Conservation (phyloP, 1,284 basidiomycete species). For the Sporisorium graminicola region DNA sequence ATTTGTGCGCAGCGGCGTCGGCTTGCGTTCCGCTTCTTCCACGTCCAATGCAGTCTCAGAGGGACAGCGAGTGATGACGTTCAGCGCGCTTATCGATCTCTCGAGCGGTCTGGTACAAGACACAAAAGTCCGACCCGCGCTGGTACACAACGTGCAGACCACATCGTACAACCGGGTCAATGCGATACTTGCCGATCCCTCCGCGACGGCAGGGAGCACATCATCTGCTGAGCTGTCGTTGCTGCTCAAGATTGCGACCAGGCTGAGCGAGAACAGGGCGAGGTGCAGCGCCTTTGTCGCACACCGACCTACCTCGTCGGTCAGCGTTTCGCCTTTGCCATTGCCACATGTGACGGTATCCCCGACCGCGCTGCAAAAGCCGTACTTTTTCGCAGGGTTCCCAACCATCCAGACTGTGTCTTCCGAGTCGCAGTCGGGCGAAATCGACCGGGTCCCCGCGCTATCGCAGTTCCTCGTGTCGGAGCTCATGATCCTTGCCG, state of each 20-base stretch:
- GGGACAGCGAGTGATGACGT: slow-evolving; percentile 77
- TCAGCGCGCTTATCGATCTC: slow-evolving; percentile 80
- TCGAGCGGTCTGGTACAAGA: slow-evolving; percentile 78
- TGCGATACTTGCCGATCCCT: slow-evolving; percentile 15
- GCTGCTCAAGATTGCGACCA: slow-evolving; percentile 69
- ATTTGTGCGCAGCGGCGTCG: slow-evolving; percentile 62
- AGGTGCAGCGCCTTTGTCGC: slow-evolving; percentile 10
- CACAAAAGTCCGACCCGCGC: slow-evolving; percentile 78
- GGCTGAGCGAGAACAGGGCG: slow-evolving; percentile 33
- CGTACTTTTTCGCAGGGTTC: slow-evolving; percentile 55
- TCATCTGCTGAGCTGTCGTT: slow-evolving; percentile 69
- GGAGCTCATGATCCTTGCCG: slow-evolving; percentile 87
- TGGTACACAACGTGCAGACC: slow-evolving; percentile 79
- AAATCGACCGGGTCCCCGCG: background rate
- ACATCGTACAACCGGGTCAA: slow-evolving; percentile 80
- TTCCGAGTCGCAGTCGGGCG: background rate
- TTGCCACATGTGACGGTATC: slow-evolving; percentile 18
- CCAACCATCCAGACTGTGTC: slow-evolving; percentile 38
- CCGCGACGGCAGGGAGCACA: background rate
- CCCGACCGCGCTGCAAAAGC: slow-evolving; percentile 7
- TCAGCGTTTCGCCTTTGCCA: slow-evolving; percentile 34
- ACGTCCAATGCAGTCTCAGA: slow-evolving; percentile 69
- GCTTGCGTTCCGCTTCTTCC: slow-evolving; percentile 53
- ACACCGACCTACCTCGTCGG: background rate
- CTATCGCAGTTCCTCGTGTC: slow-evolving; percentile 74